Base-by-base conservation (phyloP, 305 asterid species). In the Solanum aculeatissimum region DNA sequence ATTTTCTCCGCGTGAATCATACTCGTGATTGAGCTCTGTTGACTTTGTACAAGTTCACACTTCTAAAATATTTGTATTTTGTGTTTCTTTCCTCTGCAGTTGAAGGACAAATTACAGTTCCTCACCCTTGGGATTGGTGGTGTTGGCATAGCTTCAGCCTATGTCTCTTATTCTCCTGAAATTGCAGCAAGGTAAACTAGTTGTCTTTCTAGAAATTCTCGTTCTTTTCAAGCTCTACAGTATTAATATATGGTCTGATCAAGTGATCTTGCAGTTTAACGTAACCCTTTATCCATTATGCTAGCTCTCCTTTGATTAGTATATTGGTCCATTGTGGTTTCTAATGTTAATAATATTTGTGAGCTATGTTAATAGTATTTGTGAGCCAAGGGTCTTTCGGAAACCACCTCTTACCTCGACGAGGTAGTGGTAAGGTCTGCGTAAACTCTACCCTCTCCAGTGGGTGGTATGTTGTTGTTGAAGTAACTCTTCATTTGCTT, bases 41-140 rank as follows among this genome's bases (percentile, higher is more conserved):
- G 29, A 51, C 32, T 21, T 27, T 69, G 65, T 53, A 75, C 35
- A 55, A 43, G 75, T 7, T 19, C 45, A 23, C 71, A 45, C 57
- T 65, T 84, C 78, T 84, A 55, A 68, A 70, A 23, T 62, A 53
- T 60, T 63, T 63, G 55, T 29, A 81, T 58, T 60, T 63, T 63
- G 55, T 29, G 83, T 58, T 68, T 79, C 55, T 86, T 86, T 89
- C 63, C 27, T 27, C 18, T 29, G 82, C 90, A 95, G 99, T 91
- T 96, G 93, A 96, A 96, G 88, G 90, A 88, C 84, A 95, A 89
- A 88, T 83, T 96, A 94, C 97, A 93, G 89, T 74, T 91, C 54
- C 92, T 93, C 81, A 96, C 98, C 60, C 83, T 95, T 77, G 98
- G 95, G 86, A 87, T 96, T 45, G 99, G 98, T 79, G 94, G 97